Conservation (phyloP, 345 rosid genomes). For the Brassica juncea region DNA sequence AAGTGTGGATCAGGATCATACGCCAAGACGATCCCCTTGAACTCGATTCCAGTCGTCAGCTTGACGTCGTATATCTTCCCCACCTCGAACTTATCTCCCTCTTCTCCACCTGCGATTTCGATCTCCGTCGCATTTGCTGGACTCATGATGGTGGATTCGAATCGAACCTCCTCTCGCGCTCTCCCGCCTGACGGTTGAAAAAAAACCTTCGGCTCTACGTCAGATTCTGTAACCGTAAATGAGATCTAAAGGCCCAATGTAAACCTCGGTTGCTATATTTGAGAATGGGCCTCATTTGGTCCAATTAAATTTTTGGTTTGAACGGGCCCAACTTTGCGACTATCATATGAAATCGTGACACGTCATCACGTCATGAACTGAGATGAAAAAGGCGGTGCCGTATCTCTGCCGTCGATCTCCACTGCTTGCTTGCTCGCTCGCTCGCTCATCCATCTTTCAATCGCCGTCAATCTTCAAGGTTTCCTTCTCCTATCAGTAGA, state of each 20-base stretch:
- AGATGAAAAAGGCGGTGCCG: too few relatives aligned
- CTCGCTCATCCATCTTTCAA: too few relatives aligned
- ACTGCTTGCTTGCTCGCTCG: too few relatives aligned
- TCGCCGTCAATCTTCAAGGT: too few relatives aligned
- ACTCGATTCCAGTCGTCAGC: constrained; percentile 71
- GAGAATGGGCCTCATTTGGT: constrained; percentile 28
- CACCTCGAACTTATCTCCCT: constrained; percentile 55
- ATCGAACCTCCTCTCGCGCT: neutral
- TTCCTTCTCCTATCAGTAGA: too few relatives aligned
- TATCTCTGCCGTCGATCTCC: too few relatives aligned
- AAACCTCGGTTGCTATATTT: neutral
- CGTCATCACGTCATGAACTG: too few relatives aligned
- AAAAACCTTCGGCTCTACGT: constrained; percentile 2
- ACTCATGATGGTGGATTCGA: constrained; percentile 24
- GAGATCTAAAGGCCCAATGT: neutral
- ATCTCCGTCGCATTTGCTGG: neutral
- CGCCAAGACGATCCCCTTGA: constrained; percentile 69
- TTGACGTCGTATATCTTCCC: constrained; percentile 78
- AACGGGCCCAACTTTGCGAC: neutral
- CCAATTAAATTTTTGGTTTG: constrained; percentile 25
- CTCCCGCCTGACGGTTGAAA: constrained; percentile 7
- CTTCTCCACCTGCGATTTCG: neutral
- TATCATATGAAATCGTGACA: too few relatives aligned
- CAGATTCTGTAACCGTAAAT: neutral
- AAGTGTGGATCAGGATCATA: constrained; percentile 78